These are phyloP conservation scores for Fusarium sarcochroum DNA, from an alignment of 2,329 filamentous ascomycete species.

Conservation along the genomic window DNA sequence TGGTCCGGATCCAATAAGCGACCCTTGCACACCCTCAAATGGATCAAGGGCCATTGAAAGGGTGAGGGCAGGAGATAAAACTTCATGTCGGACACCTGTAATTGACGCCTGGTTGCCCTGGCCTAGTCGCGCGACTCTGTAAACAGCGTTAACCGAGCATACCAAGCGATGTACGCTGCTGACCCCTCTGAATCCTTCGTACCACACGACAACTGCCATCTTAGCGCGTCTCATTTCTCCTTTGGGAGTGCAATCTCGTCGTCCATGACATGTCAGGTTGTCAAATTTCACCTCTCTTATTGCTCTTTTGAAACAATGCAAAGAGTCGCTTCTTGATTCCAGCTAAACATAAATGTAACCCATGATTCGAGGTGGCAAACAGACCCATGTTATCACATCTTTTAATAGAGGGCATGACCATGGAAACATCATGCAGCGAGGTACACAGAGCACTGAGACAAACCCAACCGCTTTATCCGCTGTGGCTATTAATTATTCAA, in stretches of 20 bases:
- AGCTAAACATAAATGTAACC: neutral
- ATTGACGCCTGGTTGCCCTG: conserved; percentile 36
- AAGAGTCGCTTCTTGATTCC: neutral
- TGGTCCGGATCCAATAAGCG: conserved; percentile 34
- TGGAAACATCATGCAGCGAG: neutral
- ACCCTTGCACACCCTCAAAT: conserved; percentile 18
- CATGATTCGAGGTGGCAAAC: neutral
- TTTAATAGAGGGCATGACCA: neutral
- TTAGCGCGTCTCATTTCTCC: conserved; percentile 37
- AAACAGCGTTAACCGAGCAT: conserved; percentile 27
- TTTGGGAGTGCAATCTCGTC: conserved; percentile 36
- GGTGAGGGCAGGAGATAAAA: conserved; percentile 11
- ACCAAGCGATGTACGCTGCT: conserved; percentile 4
- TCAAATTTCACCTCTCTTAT: conserved; percentile 13
- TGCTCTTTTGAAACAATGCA: neutral
- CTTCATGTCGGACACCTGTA: conserved; percentile 34
- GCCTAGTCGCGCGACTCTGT: conserved; percentile 38
- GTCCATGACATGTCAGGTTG: conserved; percentile 12
- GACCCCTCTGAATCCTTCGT: conserved; percentile 27
- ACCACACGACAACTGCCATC: conserved; percentile 27
- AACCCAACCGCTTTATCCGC: neutral
- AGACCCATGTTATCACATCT: neutral
- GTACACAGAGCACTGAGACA: neutral
- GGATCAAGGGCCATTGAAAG: conserved; percentile 16
- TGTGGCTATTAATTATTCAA: no score